These are phyloP conservation scores for Brassica napus DNA, from an alignment of 345 rosid species.

Conservation along the genomic window Da-Ae NC_063436.1:23813001-23813500, in stretches of 20 bases:
- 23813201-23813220: background rate
- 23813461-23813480: constrained; percentile 65
- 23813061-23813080: constrained; percentile 56
- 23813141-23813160: constrained; percentile 24
- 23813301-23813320: constrained; percentile 87
- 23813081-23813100: constrained; percentile 48
- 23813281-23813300: constrained; percentile 69
- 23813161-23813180: background rate
- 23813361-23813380: constrained; percentile 87
- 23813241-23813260: constrained; percentile 96
- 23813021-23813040: constrained; percentile 2
- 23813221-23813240: constrained; percentile 63
- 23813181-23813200: background rate
- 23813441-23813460: constrained; percentile 88
- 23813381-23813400: constrained; percentile 62
- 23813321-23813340: constrained; percentile 80
- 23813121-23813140: constrained; percentile 43
- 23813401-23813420: constrained; percentile 73
- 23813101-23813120: constrained; percentile 42
- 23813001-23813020: background rate
- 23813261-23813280: constrained; percentile 81
- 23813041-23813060: constrained; percentile 53
- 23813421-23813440: constrained; percentile 70
- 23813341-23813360: constrained; percentile 92
- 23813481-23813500: constrained; percentile 50